These are phyloP conservation scores for Lomentospora prolificans DNA, from an alignment of 2,329 filamentous ascomycete species.

Conservation along the genomic window DNA sequence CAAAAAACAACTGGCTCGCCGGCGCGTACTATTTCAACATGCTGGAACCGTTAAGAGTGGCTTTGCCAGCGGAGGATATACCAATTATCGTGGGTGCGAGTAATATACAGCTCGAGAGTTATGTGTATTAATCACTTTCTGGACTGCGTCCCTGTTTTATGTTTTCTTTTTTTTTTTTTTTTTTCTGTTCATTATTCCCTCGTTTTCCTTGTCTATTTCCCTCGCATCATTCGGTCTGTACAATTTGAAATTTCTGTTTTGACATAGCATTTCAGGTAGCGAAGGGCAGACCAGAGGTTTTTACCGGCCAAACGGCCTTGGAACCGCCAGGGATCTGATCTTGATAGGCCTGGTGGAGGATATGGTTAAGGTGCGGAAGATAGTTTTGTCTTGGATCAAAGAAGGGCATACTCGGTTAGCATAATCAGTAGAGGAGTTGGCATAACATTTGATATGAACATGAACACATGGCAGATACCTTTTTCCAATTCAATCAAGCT, in stretches of 20 bases:
- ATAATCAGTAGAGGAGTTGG: constrained; percentile 1
- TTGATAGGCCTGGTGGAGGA: not conserved
- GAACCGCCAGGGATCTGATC: not conserved
- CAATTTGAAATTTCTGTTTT: not conserved
- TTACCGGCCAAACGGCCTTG: not conserved
- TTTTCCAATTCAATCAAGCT: not conserved
- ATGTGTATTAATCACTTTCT: no score
- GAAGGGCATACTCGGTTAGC: not conserved
- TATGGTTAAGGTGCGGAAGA: no score
- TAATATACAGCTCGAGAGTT: no score
- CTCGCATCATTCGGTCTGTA: not conserved
- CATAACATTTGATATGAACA: not conserved
- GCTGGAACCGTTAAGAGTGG: not conserved
- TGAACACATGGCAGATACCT: not conserved
- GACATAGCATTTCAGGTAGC: not conserved
- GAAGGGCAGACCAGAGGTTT: not conserved
- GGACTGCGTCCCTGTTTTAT: not conserved
- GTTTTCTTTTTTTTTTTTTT: not conserved
- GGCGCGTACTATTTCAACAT: not conserved
- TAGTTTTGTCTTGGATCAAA: not conserved
- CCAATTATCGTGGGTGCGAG: not conserved
- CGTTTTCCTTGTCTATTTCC: not conserved
- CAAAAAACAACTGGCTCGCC: no score
- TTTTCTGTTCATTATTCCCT: not conserved
- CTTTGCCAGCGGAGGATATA: not conserved